These are phyloP conservation scores for Ogataea dorogensis DNA, from an alignment of 805 yeast genomes.

Conservation along the genomic window DNA sequence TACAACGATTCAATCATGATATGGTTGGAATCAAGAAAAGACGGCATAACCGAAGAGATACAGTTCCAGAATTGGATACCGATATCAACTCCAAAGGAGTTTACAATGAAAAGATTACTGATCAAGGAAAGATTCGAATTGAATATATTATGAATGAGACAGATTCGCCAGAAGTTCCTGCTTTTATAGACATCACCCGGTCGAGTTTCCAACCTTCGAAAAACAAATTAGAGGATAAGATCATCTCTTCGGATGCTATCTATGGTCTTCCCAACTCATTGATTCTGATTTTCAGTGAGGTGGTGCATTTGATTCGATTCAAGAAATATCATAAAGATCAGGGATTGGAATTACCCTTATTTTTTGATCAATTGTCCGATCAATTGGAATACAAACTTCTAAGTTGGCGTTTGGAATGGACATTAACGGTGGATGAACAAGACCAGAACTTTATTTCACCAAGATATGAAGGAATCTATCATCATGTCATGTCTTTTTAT, in stretches of 20 bases:
- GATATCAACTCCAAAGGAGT: conserved; percentile 28
- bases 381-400: conserved; percentile 50
- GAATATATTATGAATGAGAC: conserved; percentile 40
- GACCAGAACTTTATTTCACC: conserved; percentile 42
- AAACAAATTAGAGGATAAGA: conserved; percentile 50
- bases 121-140: conserved; percentile 48
- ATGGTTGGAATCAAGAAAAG: conserved; percentile 26
- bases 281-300: conserved; percentile 67
- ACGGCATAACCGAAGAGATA: conserved; percentile 7
- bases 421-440: conserved; percentile 38
- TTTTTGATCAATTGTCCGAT: conserved; percentile 34
- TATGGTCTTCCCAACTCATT: conserved; percentile 85
- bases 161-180: conserved; percentile 32
- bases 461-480: conserved; percentile 70
- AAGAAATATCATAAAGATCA: conserved; percentile 51
- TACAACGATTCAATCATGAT: conserved; percentile 25
- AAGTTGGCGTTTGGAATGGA: conserved; percentile 79
- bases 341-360: conserved; percentile 33
- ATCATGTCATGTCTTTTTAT: conserved; percentile 78
- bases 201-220: conserved; percentile 38
- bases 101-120: conserved; percentile 42
- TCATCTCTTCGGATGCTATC: conserved; percentile 72
- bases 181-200: conserved; percentile 44
- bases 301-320: conserved; percentile 63
- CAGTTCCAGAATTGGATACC: conserved; percentile 1